Base-by-base conservation (phyloP, 495 filamentous ascomycete genomes). In the Talaromyces adpressus region DNA sequence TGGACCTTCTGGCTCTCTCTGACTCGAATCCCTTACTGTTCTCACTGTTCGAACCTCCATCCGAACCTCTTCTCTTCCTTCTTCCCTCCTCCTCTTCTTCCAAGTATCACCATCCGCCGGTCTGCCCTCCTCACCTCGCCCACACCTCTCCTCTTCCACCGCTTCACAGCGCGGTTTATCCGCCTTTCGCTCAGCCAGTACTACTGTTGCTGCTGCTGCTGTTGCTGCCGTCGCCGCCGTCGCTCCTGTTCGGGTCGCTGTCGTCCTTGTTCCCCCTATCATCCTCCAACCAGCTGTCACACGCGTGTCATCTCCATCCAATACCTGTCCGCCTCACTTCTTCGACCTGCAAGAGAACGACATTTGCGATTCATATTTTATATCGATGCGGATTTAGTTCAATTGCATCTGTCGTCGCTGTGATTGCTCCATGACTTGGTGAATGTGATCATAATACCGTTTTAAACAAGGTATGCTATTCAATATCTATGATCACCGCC, bases 1-100 rank as follows among this genome's bases (percentile, higher is more conserved):
- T 22, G 66, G 66, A 23, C 64, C 66, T n/a, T 67, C 59, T 20
- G 71, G 64, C 5, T 66, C 54, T 39, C 63, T 64, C 32, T 59
- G 64, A 25, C 69, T 65, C 59, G 74, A 61, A 36, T 67, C 65
- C 52, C 51, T 29, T 57, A 30, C 64, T 36, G 20, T 36, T 47
- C 59, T 53, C 61, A 4, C 12, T 22, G n/a, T n/a, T n/a, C n/a
- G n/a, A 22, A 14, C 3, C 59, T 47, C 59, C 36, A 20, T 41
- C 11, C 57, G 22, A 14, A 20, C 57, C 57, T 60, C 20, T 60
- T 7, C 57, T 32, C 23, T 34, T 62, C 23, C 47, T 29, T 20
- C 61, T 45, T 29, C 22, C 9, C 30, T 32, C 49, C 45, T 49
- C 45, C 11, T 49, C 52, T 16, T 56, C 22, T 27, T 60, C 20